A percentile compares a stretch with the other conserved stretches of the same genome.
Evolutionary conservation across 805 yeast genomes (phyloP).

Genomic region (Candida dendrica): DNA sequence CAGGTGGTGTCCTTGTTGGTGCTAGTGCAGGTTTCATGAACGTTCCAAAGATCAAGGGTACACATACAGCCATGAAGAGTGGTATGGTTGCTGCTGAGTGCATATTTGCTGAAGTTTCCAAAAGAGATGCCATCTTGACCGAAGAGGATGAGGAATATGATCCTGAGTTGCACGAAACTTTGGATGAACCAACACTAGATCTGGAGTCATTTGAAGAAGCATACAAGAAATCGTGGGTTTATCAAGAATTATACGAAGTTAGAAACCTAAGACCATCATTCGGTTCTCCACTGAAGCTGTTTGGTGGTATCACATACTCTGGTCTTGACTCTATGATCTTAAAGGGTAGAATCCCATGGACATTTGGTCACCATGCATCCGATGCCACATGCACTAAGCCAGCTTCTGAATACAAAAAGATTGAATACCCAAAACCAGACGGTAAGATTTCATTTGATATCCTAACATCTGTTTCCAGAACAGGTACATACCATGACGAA

Average conservation of each 20-base stretch:
- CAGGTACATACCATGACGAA: conserved; percentile 94
- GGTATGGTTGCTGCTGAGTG: conserved; percentile 93
- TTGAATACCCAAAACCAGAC: conserved; percentile 93
- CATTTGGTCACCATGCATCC: conserved; percentile 59
- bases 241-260: conserved; percentile 73
- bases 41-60: conserved; percentile 95
- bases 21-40: conserved; percentile 96
- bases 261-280: conserved; percentile 93
- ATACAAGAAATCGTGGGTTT: conserved; percentile 76
- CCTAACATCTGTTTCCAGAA: conserved; percentile 89
- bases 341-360: conserved; percentile 82
- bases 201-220: conserved; percentile 54
- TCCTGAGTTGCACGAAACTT: conserved; percentile 32
- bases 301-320: conserved; percentile 79
- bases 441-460: conserved; percentile 88
- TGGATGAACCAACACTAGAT: conserved; percentile 36
- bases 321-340: conserved; percentile 78
- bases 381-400: conserved; percentile 68
- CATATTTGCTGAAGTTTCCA: conserved; percentile 49
- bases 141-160: conserved; percentile 34
- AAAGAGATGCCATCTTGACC: conserved; percentile 32
- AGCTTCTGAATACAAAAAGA: conserved; percentile 62
- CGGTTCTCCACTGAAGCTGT: conserved; percentile 61
- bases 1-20: conserved; percentile 95
- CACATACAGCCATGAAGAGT: conserved; percentile 95